Evolutionary conservation across 208 protist species (phyloP), one percentile per base, ranked within the genome.

Genomic region (Tritrichomonas musculus): DNA sequence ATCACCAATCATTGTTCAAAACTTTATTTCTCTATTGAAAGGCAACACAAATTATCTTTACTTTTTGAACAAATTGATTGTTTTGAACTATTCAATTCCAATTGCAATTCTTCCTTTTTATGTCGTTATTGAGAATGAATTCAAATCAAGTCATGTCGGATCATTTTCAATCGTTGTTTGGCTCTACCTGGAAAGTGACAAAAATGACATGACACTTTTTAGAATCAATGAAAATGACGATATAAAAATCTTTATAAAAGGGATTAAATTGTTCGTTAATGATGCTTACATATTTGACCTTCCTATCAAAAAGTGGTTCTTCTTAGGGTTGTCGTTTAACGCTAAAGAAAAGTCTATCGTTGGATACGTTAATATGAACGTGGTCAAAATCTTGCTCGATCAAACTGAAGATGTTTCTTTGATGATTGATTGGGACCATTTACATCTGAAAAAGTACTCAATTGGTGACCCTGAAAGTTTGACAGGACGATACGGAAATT

Each of bases 291-390:
- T 57, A 9, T 9, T 88, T 17, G 47, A 60, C 11, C 17, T 53
- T 39, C 77, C 73, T 30, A 44, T 82, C 14, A 82, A 82, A 17
- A 82, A 88, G 41, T 88, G 77, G 77, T 57, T 88, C n/a, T 88
- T 88, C 39, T 30, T 82, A 22, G 73, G 9, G 22, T 39, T 88
- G 20, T 57, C 77, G 39, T 57, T 39, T 30, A 88, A 88, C n/a
- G 0, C 5, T n/a, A 9, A 44, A 49, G 33, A 47, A 41, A 22
- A n/a, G n/a, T 27, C 53, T 33, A n/a, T 88, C 57, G 33, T 57
- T 14, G 11, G 14, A 39, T 44, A 57, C n/a, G 20, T 44, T 20
- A 33, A 88, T 14, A 60, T 49, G 2, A 57, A 55, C 1, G 47
- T 14, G 39, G 17, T 33, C 0, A 39, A 53, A 53, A 33, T 44